phyloP scores from a whole-genome alignment of 148 eudicot species.

The Rhododendron griersonianum region DNA sequence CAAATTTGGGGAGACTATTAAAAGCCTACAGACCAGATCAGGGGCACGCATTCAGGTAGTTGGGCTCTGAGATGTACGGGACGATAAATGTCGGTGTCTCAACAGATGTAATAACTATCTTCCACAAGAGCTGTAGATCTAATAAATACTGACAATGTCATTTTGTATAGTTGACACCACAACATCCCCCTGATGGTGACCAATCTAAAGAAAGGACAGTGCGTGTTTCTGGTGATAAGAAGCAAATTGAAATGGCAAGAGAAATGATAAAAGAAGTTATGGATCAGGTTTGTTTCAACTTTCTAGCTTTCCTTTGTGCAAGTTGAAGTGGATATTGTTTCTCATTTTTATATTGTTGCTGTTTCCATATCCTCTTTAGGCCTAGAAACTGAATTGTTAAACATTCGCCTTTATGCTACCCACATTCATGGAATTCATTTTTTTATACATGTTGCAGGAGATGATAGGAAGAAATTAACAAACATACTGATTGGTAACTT shows the following conservation, averaged over 20 bases:
- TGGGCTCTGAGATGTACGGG: background rate
- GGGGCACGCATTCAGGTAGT: slow-evolving; percentile 99
- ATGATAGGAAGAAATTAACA: background rate
- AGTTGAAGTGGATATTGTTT: background rate
- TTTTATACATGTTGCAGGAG: background rate
- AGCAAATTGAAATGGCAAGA: slow-evolving; percentile 77
- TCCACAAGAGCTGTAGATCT: background rate
- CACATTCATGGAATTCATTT: background rate
- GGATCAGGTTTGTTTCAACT: slow-evolving; percentile 71
- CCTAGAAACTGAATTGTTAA: background rate
- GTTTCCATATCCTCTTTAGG: background rate
- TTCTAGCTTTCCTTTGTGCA: background rate
- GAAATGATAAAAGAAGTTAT: slow-evolving; percentile 91
- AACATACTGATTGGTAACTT: background rate
- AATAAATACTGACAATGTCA: background rate
- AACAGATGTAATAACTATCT: background rate
- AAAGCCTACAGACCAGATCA: slow-evolving; percentile 81
- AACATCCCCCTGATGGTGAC: slow-evolving; percentile 64
- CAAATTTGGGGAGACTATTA: slow-evolving; percentile 89
- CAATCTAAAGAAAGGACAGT: slow-evolving; percentile 77
- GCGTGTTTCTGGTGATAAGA: slow-evolving; percentile 78
- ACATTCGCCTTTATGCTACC: background rate
- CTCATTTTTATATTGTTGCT: background rate
- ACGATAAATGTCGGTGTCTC: background rate
- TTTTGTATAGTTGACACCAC: slow-evolving; percentile 66